These are phyloP conservation scores for Fallopia convolvulus DNA, from an alignment of 148 eudicot genomes.

Conservation along the genomic window DNA sequence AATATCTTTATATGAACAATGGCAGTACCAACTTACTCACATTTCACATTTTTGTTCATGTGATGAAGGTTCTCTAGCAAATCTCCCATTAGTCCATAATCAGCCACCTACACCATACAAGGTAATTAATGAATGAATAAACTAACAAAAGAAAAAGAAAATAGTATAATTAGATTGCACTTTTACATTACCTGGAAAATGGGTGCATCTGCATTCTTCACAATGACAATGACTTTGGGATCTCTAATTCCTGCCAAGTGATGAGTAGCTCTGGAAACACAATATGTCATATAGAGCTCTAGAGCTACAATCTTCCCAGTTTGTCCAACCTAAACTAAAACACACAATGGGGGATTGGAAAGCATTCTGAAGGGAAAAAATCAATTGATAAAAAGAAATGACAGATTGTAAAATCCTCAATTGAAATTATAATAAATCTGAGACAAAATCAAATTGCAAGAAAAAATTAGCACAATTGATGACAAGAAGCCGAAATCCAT, in stretches of 20 bases:
- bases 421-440: too few species aligned
- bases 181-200: conserved; percentile 61
- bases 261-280: conserved; percentile 96
- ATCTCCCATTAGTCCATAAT: conserved; percentile 93
- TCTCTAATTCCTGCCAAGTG: conserved; percentile 96
- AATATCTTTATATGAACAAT: too few species aligned
- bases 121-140: neutral
- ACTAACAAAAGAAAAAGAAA: too few species aligned
- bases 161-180: neutral
- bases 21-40: too few species aligned
- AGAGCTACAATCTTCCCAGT: conserved; percentile 97
- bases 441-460: too few species aligned
- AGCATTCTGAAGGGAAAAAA: too few species aligned
- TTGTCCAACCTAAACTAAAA: conserved; percentile 88
- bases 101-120: conserved; percentile 65
- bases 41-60: conserved; percentile 27
- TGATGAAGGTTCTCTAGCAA: conserved; percentile 76
- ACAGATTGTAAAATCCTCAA: too few species aligned
- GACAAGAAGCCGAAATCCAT: too few species aligned
- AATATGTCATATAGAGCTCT: conserved; percentile 83
- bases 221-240: conserved; percentile 87
- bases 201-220: conserved; percentile 93
- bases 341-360: conserved; percentile 6
- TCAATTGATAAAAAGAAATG: too few species aligned
- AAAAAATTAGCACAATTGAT: too few species aligned